Evolutionary conservation across 306 rosid genomes (phyloP).

Genomic region (Lathyrus tuberosus): DNA sequence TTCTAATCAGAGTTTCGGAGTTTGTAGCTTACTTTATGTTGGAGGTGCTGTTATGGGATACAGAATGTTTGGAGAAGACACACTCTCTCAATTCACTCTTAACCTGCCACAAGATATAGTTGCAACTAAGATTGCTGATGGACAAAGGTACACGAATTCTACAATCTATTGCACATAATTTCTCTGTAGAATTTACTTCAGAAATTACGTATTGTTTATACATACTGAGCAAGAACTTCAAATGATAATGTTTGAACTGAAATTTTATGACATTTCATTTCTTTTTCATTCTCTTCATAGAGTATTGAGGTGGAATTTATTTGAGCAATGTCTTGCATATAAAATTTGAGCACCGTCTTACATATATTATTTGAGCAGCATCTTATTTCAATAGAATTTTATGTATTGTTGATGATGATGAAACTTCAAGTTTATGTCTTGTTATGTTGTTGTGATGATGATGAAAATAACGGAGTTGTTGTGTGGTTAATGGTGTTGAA

Average conservation of each 20-base stretch:
- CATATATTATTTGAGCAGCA: too few relatives aligned
- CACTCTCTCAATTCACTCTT: constrained; percentile 84
- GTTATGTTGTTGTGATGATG: too few relatives aligned
- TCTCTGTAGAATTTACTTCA: neutral
- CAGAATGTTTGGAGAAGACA: constrained; percentile 86
- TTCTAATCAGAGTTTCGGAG: constrained; percentile 57
- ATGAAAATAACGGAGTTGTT: too few relatives aligned
- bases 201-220: too few relatives aligned
- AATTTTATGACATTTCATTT: constrained; percentile 15
- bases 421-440: too few relatives aligned
- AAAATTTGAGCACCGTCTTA: too few relatives aligned
- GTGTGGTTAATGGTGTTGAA: too few relatives aligned
- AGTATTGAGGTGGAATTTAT: too few relatives aligned
- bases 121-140: constrained; percentile 89
- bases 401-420: too few relatives aligned
- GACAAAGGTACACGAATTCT: constrained; percentile 75
- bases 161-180: constrained; percentile 12
- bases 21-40: constrained; percentile 78
- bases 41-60: constrained; percentile 92
- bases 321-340: too few relatives aligned
- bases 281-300: constrained; percentile 19
- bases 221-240: neutral
- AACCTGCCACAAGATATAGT: constrained; percentile 82
- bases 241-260: too few relatives aligned
- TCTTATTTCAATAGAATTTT: too few relatives aligned